phyloP scores from a whole-genome alignment of 768 basidiomycete genomes.

The Cystofilobasidium capitatum region DNA sequence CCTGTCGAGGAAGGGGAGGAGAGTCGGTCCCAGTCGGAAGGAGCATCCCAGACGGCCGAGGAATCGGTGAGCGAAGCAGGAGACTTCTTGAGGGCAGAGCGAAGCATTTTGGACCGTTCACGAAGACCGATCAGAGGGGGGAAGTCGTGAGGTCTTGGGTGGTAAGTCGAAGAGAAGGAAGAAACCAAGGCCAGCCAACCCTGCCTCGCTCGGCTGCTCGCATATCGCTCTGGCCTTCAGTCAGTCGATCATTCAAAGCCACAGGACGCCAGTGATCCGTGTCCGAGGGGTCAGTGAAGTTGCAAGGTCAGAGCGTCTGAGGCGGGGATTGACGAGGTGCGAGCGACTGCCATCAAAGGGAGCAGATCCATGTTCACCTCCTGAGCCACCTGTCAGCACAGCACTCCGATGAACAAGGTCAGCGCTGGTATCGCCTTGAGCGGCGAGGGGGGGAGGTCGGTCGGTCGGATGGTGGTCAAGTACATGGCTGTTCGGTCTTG shows the following conservation, averaged over 20 bases:
- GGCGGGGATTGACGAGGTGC: not conserved
- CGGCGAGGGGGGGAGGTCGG: not conserved
- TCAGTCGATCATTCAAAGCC: no score
- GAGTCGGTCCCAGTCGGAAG: not conserved
- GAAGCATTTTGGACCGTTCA: not conserved
- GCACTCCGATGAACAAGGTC: not conserved
- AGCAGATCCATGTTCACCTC: no score
- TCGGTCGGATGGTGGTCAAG: not conserved
- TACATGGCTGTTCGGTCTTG: not conserved
- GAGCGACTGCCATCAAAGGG: not conserved
- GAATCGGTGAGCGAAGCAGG: not conserved
- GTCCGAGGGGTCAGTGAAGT: no score
- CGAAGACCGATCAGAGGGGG: no score
- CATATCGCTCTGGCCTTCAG: no score
- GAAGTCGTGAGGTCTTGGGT: no score
- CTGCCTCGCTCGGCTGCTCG: no score
- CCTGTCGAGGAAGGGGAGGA: not conserved
- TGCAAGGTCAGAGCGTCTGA: not conserved
- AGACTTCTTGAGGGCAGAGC: not conserved
- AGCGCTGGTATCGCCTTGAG: not conserved
- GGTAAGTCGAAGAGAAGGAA: no score
- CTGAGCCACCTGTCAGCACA: not conserved
- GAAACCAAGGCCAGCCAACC: no score
- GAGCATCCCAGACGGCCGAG: not conserved
- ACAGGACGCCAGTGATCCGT: no score